Evolutionary conservation across 2,329 filamentous ascomycete genomes (phyloP).

Genomic region (Aspergillus proliferans): DNA sequence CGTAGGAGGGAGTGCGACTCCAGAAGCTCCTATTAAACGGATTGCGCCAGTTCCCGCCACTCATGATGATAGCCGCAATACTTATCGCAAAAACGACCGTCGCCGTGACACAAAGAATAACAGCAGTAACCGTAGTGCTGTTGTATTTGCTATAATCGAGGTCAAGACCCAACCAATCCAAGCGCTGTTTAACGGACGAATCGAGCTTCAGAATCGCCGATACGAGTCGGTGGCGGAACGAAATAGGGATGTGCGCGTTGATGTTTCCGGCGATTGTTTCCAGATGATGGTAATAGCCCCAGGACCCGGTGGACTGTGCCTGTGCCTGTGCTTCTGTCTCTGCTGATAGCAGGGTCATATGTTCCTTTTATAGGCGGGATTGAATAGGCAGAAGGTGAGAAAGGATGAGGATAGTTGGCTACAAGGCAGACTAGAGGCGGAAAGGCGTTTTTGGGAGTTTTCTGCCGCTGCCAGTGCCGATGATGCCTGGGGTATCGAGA

Average conservation of each 20-base stretch:
- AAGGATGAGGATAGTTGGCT: slow-evolving; percentile 13
- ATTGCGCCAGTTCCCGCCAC: slow-evolving; percentile 21
- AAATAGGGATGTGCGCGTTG: slow-evolving; percentile 18
- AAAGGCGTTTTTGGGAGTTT: slow-evolving; percentile 4
- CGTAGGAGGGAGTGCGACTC: slow-evolving; percentile 18
- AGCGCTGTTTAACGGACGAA: no score
- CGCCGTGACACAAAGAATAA: no score
- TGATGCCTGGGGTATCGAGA: no score
- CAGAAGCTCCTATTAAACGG: slow-evolving; percentile 23
- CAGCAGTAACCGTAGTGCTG: no score
- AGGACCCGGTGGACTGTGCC: slow-evolving; percentile 32
- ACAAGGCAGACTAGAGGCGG: slow-evolving; percentile 9
- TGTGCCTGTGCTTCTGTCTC: slow-evolving; percentile 11
- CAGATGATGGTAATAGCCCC: slow-evolving; percentile 15
- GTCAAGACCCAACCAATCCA: no score
- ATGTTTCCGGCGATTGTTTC: neutral
- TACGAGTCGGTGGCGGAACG: slow-evolving; percentile 11
- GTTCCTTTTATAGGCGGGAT: slow-evolving; percentile 7
- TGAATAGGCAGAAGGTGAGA: slow-evolving; percentile 1
- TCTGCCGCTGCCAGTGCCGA: slow-evolving; percentile 1
- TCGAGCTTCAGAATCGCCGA: no score
- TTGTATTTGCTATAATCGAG: no score
- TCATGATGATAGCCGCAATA: slow-evolving; percentile 23
- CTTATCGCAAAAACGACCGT: slow-evolving; percentile 21
- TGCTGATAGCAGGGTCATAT: slow-evolving; percentile 35